phyloP scores from a whole-genome alignment of 75 land plant species.

The Cryptomeria japonica region DNA sequence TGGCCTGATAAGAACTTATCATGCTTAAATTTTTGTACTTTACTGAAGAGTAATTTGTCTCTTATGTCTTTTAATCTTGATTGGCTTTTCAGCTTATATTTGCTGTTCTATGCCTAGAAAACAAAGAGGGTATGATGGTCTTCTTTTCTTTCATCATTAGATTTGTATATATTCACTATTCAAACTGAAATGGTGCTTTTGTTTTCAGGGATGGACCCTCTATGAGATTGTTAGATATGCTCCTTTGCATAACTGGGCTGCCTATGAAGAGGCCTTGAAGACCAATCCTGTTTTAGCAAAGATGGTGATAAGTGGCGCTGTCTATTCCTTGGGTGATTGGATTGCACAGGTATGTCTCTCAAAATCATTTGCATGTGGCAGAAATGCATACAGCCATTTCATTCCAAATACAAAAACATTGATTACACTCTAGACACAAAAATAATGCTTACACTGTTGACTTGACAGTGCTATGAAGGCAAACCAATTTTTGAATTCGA shows the following conservation, averaged over 20 bases:
- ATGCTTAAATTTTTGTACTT: not conserved
- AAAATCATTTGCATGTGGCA: not conserved
- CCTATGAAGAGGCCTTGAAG: conserved; percentile 89
- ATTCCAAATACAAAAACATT: not conserved
- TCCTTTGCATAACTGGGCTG: conserved; percentile 88
- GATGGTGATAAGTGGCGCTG: conserved; percentile 92
- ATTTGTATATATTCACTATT: not conserved
- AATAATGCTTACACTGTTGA: not conserved
- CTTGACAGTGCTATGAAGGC: conserved; percentile 84
- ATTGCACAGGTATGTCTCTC: conserved; percentile 71
- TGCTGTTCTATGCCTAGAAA: not conserved
- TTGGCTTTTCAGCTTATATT: not conserved
- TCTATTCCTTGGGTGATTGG: conserved; percentile 95
- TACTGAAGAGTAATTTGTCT: not conserved
- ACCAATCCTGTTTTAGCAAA: conserved; percentile 85
- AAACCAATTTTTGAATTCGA: conserved; percentile 86
- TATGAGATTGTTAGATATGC: conserved; percentile 90
- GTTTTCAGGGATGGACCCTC: conserved; percentile 81
- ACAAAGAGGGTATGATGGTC: not conserved
- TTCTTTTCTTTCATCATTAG: not conserved
- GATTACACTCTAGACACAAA: not conserved
- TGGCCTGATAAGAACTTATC: not conserved
- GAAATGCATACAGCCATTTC: not conserved
- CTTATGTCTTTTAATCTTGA: not conserved
- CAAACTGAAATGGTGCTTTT: not conserved